Conservation (phyloP, 1,139 yeast genomes). For the Yamadazyma siamensis region DNA sequence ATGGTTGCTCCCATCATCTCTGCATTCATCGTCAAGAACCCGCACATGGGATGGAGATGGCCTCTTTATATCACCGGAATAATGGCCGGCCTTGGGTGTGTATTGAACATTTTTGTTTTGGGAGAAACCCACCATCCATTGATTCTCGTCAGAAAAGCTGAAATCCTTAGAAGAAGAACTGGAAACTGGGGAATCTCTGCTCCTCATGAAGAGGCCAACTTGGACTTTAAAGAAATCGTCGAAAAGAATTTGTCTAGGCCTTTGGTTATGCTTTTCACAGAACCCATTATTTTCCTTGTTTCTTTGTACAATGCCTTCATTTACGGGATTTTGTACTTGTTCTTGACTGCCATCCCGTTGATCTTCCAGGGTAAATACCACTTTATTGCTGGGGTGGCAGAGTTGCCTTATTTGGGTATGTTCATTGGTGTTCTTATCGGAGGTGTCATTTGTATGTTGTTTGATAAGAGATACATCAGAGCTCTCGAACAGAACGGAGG, state of each 20-base stretch:
- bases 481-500: constrained; percentile 44
- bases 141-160: constrained; percentile 61
- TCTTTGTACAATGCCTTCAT: constrained; percentile 79
- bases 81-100: constrained; percentile 34
- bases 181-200: constrained; percentile 82
- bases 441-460: constrained; percentile 37
- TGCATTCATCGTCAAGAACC: constrained; percentile 32
- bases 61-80: constrained; percentile 52
- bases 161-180: constrained; percentile 51
- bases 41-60: constrained; percentile 56
- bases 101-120: constrained; percentile 27
- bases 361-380: constrained; percentile 63
- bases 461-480: constrained; percentile 24
- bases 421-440: constrained; percentile 61
- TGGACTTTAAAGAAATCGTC: constrained; percentile 60
- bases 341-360: constrained; percentile 77
- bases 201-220: constrained; percentile 69
- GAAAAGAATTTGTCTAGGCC: constrained; percentile 74
- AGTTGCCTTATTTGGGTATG: constrained; percentile 61
- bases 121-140: constrained; percentile 51
- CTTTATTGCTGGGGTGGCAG: constrained; percentile 52
- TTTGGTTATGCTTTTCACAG: constrained; percentile 59
- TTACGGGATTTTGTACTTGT: constrained; percentile 76
- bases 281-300: constrained; percentile 68
- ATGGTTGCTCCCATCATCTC: constrained; percentile 44